These are phyloP conservation scores for Chlorella sp. DNA, from an alignment of 139 green algal genomes.

Conservation along the genomic window DNA sequence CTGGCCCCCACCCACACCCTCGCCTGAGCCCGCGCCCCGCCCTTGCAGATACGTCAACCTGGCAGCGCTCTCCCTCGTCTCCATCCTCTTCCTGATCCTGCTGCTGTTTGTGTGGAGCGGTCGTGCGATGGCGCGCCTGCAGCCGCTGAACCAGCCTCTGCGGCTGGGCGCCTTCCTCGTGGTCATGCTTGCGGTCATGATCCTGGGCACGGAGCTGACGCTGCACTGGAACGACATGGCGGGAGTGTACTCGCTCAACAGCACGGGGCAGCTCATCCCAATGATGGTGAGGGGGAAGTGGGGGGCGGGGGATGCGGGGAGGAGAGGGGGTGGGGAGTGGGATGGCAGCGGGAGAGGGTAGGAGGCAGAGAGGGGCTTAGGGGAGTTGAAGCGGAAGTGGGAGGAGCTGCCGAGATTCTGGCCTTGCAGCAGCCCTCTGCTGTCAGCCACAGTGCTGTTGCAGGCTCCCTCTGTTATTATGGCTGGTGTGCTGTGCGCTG, in stretches of 20 bases:
- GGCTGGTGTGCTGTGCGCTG: too few relatives aligned
- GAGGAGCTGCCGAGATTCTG: too few relatives aligned
- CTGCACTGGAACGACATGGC: conserved; percentile 1
- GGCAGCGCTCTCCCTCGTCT: neutral
- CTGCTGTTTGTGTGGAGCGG: neutral
- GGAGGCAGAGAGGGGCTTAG: neutral
- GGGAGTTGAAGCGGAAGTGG: neutral
- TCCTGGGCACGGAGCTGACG: conserved; percentile 5
- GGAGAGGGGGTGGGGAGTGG: neutral
- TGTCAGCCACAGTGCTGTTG: too few relatives aligned
- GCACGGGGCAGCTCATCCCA: conserved; percentile 15
- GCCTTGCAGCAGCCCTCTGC: too few relatives aligned
- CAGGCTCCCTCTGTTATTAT: too few relatives aligned
- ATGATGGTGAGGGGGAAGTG: neutral
- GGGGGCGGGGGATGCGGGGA: too few relatives aligned
- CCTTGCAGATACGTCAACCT: conserved; percentile 3
- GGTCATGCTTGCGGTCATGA: neutral
- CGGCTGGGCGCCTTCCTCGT: neutral
- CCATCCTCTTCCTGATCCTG: neutral
- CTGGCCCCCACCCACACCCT: too few relatives aligned
- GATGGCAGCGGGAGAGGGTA: neutral
- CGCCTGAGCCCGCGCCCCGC: too few relatives aligned
- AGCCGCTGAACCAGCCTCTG: neutral
- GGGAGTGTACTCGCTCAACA: conserved; percentile 10
- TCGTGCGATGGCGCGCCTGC: neutral